A percentile compares a stretch with the other conserved stretches of the same genome.
Conservation (phyloP, 2,329 filamentous ascomycete species). For the Coleophoma cylindrospora region DNA sequence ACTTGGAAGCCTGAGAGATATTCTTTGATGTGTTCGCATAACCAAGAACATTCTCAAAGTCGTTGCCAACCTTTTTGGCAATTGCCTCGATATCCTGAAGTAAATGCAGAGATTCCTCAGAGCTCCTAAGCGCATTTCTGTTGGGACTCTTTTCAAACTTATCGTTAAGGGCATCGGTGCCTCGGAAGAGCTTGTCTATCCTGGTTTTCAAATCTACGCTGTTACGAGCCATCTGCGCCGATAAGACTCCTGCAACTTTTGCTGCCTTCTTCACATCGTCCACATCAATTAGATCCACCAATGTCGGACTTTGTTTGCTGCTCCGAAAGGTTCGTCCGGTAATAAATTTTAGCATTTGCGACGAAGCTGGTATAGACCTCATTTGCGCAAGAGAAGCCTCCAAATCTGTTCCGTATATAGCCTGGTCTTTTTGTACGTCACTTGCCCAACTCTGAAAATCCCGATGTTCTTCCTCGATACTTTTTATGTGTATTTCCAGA, state of each 20-base stretch:
- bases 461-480: slow-evolving; percentile 66
- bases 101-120: slow-evolving; percentile 61
- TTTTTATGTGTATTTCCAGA: slow-evolving; percentile 68
- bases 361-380: slow-evolving; percentile 57
- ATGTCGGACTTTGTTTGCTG: slow-evolving; percentile 45
- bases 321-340: slow-evolving; percentile 42
- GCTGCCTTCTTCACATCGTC: slow-evolving; percentile 70
- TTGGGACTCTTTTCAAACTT: slow-evolving; percentile 56
- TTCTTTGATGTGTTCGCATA: slow-evolving; percentile 65
- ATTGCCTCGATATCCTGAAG: slow-evolving; percentile 83
- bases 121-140: slow-evolving; percentile 50
- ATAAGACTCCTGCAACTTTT: slow-evolving; percentile 52
- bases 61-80: slow-evolving; percentile 79
- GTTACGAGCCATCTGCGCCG: slow-evolving; percentile 54
- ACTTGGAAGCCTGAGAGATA: slow-evolving; percentile 56
- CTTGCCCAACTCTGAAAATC: slow-evolving; percentile 67
- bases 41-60: slow-evolving; percentile 72
- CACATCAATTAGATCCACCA: slow-evolving; percentile 73
- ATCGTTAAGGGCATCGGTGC: slow-evolving; percentile 56
- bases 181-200: slow-evolving; percentile 53
- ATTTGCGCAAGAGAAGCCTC: slow-evolving; percentile 64
- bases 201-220: slow-evolving; percentile 56
- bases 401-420: slow-evolving; percentile 58
- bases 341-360: slow-evolving; percentile 63
- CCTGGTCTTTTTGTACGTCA: slow-evolving; percentile 63